phyloP scores from a whole-genome alignment of 2,329 filamentous ascomycete species.

The Curvularia eragrostidis region DNA sequence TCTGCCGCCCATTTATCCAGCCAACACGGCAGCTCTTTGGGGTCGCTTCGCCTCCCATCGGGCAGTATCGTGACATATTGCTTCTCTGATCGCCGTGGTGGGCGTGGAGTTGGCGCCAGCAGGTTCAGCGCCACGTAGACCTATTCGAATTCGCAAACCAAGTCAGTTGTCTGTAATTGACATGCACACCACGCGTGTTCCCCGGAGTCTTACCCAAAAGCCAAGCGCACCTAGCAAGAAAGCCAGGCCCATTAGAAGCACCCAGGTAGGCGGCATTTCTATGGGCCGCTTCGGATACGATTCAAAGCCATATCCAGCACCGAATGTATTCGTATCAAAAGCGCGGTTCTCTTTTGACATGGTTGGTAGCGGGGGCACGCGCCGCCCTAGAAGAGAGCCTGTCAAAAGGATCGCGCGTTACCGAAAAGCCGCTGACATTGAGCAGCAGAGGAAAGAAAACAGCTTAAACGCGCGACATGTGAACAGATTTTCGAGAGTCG shows the following conservation, averaged over 20 bases:
- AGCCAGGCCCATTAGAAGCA: slow-evolving; percentile 33
- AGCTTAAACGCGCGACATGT: background rate
- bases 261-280: slow-evolving; percentile 45
- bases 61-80: slow-evolving; percentile 78
- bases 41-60: slow-evolving; percentile 63
- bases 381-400: background rate
- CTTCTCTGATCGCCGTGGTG: slow-evolving; percentile 78
- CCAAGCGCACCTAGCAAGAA: slow-evolving; percentile 34
- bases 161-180: slow-evolving; percentile 5
- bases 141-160: slow-evolving; percentile 49
- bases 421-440: slow-evolving; percentile 31
- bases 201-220: slow-evolving; percentile 37
- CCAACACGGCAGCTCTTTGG: slow-evolving; percentile 80
- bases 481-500: background rate
- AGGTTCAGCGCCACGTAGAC: slow-evolving; percentile 73
- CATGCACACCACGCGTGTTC: background rate
- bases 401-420: slow-evolving; percentile 24
- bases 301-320: slow-evolving; percentile 38
- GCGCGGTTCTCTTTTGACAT: slow-evolving; percentile 35
- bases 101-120: slow-evolving; percentile 81
- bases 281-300: slow-evolving; percentile 29
- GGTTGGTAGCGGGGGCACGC: slow-evolving; percentile 10
- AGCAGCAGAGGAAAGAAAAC: background rate
- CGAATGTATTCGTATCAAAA: slow-evolving; percentile 33
- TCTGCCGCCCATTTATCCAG: slow-evolving; percentile 75